Evolutionary conservation across 2,329 filamentous ascomycete genomes (phyloP), one percentile per base, ranked within the genome.

Genomic region (Polychaeton citri): DNA sequence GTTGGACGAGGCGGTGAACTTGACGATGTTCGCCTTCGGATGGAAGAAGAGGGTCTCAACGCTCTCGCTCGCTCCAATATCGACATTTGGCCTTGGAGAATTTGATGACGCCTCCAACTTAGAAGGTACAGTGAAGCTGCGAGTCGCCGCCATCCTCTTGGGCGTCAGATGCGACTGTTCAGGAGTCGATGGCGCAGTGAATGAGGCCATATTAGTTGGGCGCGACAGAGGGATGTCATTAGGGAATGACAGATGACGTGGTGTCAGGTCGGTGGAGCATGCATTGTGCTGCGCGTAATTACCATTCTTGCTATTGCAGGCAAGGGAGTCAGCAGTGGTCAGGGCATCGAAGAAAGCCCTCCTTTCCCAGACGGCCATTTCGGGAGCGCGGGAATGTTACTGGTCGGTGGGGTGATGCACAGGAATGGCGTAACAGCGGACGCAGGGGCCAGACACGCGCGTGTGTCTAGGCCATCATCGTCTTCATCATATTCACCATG

Each of bases 41-140:
- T 87, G 81, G 38, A 72, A 75, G 54, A 82, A 90, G 4, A 92
- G 69, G 2, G 76, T 82, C 55, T 84, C 80, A 46, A 82, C 68
- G 37, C 57, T 57, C 41, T 56, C 55, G 12, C 53, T 54, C 7
- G 60, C 55, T n/a, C 53, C 53, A 34, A 58, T 28, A 15, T 28
- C 24, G 13, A 45, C 47, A 8, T 54, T 48, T 30, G 58, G 46
- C 30, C 46, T 39, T 5, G 54, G 39, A 12, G 44, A 44, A 10
- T 53, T 52, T 24, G 53, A 46, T 33, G 52, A 50, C 18, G 51
- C 40, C 10, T 54, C 41, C 34, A 60, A 44, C 38, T 59, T 61
- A 18, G 61, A 49, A 21, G 66, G 65, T 16, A 65, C 51, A n/a
- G 65, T 69, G 47, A 68, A 66, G 32, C 65, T 65, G 44, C 66